Conservation (phyloP, 805 yeast species). For the Metschnikowia vanudenii region DNA sequence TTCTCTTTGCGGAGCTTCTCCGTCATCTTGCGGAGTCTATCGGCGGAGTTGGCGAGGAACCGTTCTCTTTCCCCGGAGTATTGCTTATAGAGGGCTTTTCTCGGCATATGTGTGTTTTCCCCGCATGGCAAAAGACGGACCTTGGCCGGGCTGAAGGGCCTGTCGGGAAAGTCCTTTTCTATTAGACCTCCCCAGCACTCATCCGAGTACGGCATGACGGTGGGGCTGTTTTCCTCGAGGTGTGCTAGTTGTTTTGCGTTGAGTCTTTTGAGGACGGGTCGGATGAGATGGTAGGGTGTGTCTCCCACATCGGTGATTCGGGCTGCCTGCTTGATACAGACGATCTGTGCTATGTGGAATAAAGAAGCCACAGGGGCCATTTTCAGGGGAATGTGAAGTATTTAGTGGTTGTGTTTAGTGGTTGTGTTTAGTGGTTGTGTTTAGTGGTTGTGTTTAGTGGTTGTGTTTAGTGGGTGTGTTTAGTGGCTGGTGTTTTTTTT, state of each 20-base stretch:
- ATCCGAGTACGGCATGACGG: conserved; percentile 41
- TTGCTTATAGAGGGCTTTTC: conserved; percentile 37
- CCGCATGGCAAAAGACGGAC: conserved; percentile 5
- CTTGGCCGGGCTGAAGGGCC: conserved; percentile 30
- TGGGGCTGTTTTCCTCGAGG: conserved; percentile 45
- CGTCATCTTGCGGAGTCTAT: conserved; percentile 43
- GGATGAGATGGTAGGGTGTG: conserved; percentile 45
- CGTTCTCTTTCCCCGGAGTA: conserved; percentile 42
- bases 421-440: too few species aligned
- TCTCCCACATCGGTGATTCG: conserved; percentile 20
- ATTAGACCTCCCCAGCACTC: conserved; percentile 46
- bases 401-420: too few species aligned
- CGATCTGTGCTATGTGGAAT: conserved; percentile 14
- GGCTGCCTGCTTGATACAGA: conserved; percentile 18
- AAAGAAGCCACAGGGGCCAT: conserved; percentile 15
- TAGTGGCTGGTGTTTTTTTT: too few species aligned
- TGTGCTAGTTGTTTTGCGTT: conserved; percentile 38
- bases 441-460: too few species aligned
- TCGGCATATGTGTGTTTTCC: conserved; percentile 25
- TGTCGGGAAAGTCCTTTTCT: conserved; percentile 46
- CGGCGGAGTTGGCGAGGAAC: conserved; percentile 45
- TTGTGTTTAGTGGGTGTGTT: too few species aligned
- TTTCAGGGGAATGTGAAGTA: too few species aligned
- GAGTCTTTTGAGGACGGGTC: conserved; percentile 46
- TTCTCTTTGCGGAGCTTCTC: conserved; percentile 39